Conservation (phyloP, 1,284 basidiomycete genomes). For the Entoloma clypeatum region DNA sequence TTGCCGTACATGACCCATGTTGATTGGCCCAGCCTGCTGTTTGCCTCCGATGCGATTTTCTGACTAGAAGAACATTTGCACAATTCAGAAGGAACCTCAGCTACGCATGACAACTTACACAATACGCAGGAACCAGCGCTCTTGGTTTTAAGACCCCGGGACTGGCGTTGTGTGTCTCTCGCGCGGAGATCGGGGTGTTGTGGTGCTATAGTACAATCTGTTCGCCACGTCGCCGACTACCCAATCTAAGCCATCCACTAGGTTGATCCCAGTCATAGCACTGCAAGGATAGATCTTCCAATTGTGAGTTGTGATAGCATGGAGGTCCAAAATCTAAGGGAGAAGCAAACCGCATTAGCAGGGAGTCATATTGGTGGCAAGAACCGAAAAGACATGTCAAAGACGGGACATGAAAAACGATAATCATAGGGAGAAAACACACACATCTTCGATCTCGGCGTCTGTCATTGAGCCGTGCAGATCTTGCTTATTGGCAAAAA, state of each 20-base stretch:
- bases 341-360: slow-evolving; percentile 16
- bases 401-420: slow-evolving; percentile 9
- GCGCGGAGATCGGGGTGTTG: slow-evolving; percentile 20
- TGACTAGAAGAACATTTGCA: too few species aligned
- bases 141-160: slow-evolving; percentile 4
- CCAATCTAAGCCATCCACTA: slow-evolving; percentile 90
- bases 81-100: background rate
- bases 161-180: background rate
- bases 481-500: slow-evolving; percentile 99
- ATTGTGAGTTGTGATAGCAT: slow-evolving; percentile 77
- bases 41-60: too few species aligned
- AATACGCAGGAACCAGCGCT: background rate
- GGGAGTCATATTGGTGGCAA: slow-evolving; percentile 11
- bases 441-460: slow-evolving; percentile 78
- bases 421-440: slow-evolving; percentile 27
- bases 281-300: slow-evolving; percentile 94
- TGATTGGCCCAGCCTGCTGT: too few species aligned
- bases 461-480: slow-evolving; percentile 83
- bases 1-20: too few species aligned
- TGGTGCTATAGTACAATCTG: slow-evolving; percentile 66
- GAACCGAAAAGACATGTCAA: slow-evolving; percentile 2
- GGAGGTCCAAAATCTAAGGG: slow-evolving; percentile 70
- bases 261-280: slow-evolving; percentile 84
- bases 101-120: background rate
- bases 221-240: slow-evolving; percentile 88